Percentiles rank a stretch among this genome's conserved stretches.
Evolutionary conservation across 352 stramenopile genomes (phyloP).

Genomic region (Phytopythium chamaehyphon): DNA sequence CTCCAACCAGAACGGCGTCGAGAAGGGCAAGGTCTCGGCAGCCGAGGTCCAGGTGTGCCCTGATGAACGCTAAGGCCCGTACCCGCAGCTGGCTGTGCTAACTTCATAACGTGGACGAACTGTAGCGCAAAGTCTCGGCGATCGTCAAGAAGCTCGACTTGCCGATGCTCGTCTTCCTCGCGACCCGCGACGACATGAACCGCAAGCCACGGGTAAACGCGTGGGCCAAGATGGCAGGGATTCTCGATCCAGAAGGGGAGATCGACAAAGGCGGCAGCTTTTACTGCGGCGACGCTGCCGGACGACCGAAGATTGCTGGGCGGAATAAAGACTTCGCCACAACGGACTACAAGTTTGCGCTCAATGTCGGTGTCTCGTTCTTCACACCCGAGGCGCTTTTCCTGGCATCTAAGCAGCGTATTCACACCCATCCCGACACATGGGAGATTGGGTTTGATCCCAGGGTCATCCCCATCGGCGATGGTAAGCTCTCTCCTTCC

Average conservation of each 20-base stretch:
- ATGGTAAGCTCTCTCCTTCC: constrained; percentile 17
- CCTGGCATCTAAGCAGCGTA: constrained; percentile 53
- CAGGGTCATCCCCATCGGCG: constrained; percentile 22
- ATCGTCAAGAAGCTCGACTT: constrained; percentile 60
- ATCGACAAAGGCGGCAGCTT: constrained; percentile 61
- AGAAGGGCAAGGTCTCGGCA: constrained; percentile 63
- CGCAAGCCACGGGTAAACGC: constrained; percentile 71
- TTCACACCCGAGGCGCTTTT: constrained; percentile 85
- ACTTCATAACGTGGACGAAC: neutral
- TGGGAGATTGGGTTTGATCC: constrained; percentile 80
- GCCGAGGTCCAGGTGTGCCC: constrained; percentile 52
- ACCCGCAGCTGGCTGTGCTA: neutral
- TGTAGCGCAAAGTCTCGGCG: constrained; percentile 58
- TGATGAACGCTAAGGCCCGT: no score
- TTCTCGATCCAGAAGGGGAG: constrained; percentile 16
- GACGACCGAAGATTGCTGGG: constrained; percentile 60
- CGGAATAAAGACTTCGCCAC: constrained; percentile 80
- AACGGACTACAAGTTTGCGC: constrained; percentile 87
- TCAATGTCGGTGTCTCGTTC: constrained; percentile 82
- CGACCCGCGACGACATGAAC: constrained; percentile 69
- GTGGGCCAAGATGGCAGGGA: constrained; percentile 51
- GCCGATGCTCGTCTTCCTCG: constrained; percentile 67
- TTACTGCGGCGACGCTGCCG: constrained; percentile 81
- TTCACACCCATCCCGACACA: constrained; percentile 62
- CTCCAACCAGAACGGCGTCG: constrained; percentile 84